Conservation (phyloP, 2,329 filamentous ascomycete genomes). For the Aspergillus floridensis region DNA sequence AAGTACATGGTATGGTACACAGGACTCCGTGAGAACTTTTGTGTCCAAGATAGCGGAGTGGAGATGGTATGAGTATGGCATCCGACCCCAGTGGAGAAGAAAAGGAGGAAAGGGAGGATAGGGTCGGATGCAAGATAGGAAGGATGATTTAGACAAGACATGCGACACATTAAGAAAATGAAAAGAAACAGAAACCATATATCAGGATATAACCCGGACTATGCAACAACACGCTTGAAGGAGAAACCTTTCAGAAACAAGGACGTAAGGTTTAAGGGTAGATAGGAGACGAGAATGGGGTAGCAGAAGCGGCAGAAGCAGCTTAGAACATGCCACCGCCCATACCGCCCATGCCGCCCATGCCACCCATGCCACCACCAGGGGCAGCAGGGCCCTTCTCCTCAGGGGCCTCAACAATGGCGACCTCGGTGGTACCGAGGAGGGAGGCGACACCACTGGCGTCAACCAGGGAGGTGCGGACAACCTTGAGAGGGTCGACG, state of each 20-base stretch:
- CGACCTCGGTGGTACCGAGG: conserved; percentile 95
- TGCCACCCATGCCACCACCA: conserved; percentile 50
- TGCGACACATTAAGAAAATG: conserved; percentile 27
- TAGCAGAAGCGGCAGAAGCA: conserved; percentile 2
- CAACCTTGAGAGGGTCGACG: conserved; percentile 98
- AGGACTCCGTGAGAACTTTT: conserved; percentile 26
- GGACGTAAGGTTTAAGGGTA: conserved; percentile 15
- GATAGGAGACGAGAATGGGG: conserved; percentile 3
- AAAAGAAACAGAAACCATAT: conserved; percentile 22
- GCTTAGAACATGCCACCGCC: conserved; percentile 66
- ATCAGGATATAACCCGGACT: conserved; percentile 28
- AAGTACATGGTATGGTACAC: conserved; percentile 29
- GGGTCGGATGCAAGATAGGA: conserved; percentile 9
- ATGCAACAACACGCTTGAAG: conserved; percentile 37
- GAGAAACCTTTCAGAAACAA: conserved; percentile 24
- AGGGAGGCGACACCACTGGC: conserved; percentile 95
- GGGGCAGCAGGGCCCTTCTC: conserved; percentile 70
- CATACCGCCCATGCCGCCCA: conserved; percentile 63
- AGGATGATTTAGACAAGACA: conserved; percentile 14
- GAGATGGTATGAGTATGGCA: conserved; percentile 21
- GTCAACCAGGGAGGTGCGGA: conserved; percentile 91
- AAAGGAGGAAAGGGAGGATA: conserved; percentile 2
- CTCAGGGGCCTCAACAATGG: conserved; percentile 92
- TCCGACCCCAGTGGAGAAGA: conserved; percentile 8
- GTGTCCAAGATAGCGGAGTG: conserved; percentile 26